These are phyloP conservation scores for Dactylonectria macrodidyma DNA, from an alignment of 2,329 filamentous ascomycete genomes.

Conservation along the genomic window DNA sequence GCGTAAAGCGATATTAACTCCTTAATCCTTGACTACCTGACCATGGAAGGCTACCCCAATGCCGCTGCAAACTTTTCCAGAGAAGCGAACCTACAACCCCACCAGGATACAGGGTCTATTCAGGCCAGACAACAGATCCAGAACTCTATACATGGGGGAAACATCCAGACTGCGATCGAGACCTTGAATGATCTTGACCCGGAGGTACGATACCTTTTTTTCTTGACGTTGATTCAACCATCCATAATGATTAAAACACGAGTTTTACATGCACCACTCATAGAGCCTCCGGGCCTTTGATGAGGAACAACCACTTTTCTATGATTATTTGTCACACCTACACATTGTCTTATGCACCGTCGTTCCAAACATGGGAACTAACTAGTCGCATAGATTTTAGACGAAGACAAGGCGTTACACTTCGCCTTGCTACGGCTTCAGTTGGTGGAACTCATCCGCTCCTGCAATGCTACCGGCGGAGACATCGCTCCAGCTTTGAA, in stretches of 20 bases:
- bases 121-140: slow-evolving; percentile 86
- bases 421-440: slow-evolving; percentile 93
- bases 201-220: slow-evolving; percentile 76
- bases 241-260: slow-evolving; percentile 84
- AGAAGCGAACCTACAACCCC: slow-evolving; percentile 88
- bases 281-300: slow-evolving; percentile 90
- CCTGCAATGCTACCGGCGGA: slow-evolving; percentile 75
- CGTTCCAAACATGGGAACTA: slow-evolving; percentile 22
- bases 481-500: slow-evolving; percentile 86
- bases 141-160: slow-evolving; percentile 86
- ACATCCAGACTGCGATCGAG: slow-evolving; percentile 88
- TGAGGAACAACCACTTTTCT: slow-evolving; percentile 83
- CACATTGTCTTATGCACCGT: slow-evolving; percentile 17
- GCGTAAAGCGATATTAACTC: slow-evolving; percentile 88
- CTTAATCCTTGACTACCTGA: slow-evolving; percentile 96
- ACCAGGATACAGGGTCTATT: slow-evolving; percentile 81
- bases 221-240: slow-evolving; percentile 25
- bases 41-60: slow-evolving; percentile 93
- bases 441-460: slow-evolving; percentile 91
- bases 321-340: slow-evolving; percentile 49
- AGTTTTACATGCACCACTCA: slow-evolving; percentile 99
- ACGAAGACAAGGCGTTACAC: slow-evolving; percentile 85
- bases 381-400: slow-evolving; percentile 79
- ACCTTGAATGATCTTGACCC: slow-evolving; percentile 91
- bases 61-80: slow-evolving; percentile 94